Percentiles rank a stretch among this genome's conserved stretches.
phyloP scores from a whole-genome alignment of 108 stramenopile species.

The Cyclotella choctawhatcheeana region DNA sequence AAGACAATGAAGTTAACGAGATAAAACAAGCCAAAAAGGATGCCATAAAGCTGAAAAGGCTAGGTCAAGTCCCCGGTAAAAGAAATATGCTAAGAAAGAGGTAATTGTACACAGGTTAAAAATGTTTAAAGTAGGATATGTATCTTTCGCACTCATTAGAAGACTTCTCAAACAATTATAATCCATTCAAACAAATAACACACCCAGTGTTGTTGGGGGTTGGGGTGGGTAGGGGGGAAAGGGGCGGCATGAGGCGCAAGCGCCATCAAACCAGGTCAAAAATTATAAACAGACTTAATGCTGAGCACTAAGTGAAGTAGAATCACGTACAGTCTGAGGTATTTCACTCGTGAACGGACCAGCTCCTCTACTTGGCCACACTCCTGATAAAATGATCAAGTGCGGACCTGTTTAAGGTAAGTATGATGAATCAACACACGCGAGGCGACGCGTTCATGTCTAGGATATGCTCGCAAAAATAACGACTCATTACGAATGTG shows the following conservation, averaged over 20 bases:
- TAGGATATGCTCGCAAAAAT: slow-evolving; percentile 4
- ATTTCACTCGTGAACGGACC: slow-evolving; percentile 73
- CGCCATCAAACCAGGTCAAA: slow-evolving; percentile 85
- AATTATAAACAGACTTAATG: slow-evolving; percentile 73
- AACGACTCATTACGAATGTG: no score
- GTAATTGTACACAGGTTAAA: no score
- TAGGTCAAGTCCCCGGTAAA: not conserved
- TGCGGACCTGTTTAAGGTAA: slow-evolving; percentile 76
- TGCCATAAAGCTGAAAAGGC: not conserved
- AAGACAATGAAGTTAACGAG: not conserved
- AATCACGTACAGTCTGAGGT: slow-evolving; percentile 77
- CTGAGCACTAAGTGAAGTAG: slow-evolving; percentile 69
- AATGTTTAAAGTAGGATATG: no score
- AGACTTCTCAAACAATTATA: no score
- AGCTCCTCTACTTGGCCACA: slow-evolving; percentile 71
- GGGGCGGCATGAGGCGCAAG: slow-evolving; percentile 85
- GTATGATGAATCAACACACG: slow-evolving; percentile 47
- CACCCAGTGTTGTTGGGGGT: no score
- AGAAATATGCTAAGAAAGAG: slow-evolving; percentile 5
- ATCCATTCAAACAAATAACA: no score
- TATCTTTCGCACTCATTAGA: no score
- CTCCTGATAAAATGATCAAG: slow-evolving; percentile 65
- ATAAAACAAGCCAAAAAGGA: slow-evolving; percentile 10
- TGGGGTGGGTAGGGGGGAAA: slow-evolving; percentile 21
- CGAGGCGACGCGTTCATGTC: not conserved